phyloP scores from a whole-genome alignment of 2,329 filamentous ascomycete genomes.

The Diaporthe ampelina region DNA sequence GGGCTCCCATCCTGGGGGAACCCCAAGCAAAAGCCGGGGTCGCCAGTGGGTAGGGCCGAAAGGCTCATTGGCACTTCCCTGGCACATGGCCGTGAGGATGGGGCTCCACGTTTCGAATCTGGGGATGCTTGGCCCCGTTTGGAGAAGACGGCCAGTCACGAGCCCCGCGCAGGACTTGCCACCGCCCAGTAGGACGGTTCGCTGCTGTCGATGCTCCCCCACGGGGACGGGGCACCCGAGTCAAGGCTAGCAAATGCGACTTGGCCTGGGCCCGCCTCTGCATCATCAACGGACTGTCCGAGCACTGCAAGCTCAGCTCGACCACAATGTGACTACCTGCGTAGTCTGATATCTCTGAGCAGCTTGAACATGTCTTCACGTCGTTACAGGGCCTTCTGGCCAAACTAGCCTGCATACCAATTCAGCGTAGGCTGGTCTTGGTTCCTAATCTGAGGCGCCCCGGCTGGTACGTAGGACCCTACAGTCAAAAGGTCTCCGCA shows the following conservation, averaged over 20 bases:
- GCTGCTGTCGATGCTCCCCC: background rate
- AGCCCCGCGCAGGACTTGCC: slow-evolving; percentile 13
- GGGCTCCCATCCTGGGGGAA: slow-evolving; percentile 16
- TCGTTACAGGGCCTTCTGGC: background rate
- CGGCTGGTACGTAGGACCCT: background rate
- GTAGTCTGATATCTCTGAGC: background rate
- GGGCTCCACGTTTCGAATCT: slow-evolving; percentile 39
- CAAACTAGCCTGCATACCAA: background rate
- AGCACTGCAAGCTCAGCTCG: background rate
- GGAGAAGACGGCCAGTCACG: slow-evolving; percentile 24
- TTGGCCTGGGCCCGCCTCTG: slow-evolving; percentile 14
- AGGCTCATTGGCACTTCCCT: slow-evolving; percentile 26
- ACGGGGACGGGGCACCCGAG: slow-evolving; percentile 31
- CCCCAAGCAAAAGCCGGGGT: slow-evolving; percentile 24
- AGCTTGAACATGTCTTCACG: background rate
- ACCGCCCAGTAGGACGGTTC: slow-evolving; percentile 19
- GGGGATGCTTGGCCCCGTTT: slow-evolving; percentile 23
- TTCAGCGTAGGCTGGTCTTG: background rate
- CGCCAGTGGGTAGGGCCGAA: slow-evolving; percentile 33
- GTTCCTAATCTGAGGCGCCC: background rate
- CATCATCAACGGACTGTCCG: slow-evolving; percentile 15
- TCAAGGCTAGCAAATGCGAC: slow-evolving; percentile 11
- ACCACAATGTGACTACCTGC: background rate
- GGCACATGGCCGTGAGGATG: slow-evolving; percentile 10
- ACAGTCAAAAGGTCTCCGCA: background rate